Evolutionary conservation across 1,139 yeast species (phyloP), one percentile per base, ranked within the genome.

Genomic region (Hansenula lynferdii): DNA sequence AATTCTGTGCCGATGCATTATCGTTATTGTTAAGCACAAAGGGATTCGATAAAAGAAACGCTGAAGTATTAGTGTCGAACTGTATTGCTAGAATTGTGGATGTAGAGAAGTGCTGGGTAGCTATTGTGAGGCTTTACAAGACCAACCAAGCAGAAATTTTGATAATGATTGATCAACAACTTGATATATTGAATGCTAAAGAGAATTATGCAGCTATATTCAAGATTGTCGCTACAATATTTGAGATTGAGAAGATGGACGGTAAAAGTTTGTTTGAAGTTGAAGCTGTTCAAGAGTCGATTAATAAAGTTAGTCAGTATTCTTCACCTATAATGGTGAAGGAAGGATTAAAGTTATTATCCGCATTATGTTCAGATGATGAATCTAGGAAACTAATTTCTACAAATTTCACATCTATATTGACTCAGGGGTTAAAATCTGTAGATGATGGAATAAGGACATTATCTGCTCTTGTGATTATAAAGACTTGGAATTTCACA

Each of bases 401-500:
- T 7, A 10, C 20, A 4, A 22, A 31, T 5, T 31, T 21, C 15
- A 22, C 23, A n/a, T 12, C 26, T 8, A 20, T 31, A 3, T 22
- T 31, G 4, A 14, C 16, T 5, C 19, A 31, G 5, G 56, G 45
- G 38, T 49, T 35, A 57, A 64, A 19, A 37, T 34, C 47, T 28
- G 28, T 27, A 11, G 41, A 54, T 35, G 29, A 43, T 21, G 43
- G 48, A 22, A 28, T 69, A 1, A 56, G 54, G 37, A 40, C 64
- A 0, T 47, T 69, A 14, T 57, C 74, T 0, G 56, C 64, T 2
- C 51, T 71, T 33, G 63, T 61, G 14, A 51, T 69, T 12, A 57
- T 67, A 5, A 71, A 70, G 48, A 49, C 70, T 8, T 71, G 76
- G 76, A 65, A 60, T 36, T 63, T 68, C 42, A 51, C 62, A 3